Percentiles rank a stretch among this genome's conserved stretches.
Evolutionary conservation across 768 basidiomycete genomes (phyloP).

Genomic region (Amanita brunnescens): DNA sequence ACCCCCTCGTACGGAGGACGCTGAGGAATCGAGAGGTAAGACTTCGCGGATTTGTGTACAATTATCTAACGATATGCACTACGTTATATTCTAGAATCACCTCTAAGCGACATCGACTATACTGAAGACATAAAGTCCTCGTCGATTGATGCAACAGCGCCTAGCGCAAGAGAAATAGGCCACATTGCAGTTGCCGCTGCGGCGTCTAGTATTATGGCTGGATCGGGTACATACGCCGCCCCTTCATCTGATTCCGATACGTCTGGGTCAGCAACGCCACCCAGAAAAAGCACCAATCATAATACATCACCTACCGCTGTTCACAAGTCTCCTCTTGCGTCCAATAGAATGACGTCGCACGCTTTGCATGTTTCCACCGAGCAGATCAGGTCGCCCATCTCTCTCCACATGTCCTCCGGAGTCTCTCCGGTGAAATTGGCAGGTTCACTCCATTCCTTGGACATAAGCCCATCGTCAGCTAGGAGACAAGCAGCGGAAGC

Average conservation of each 20-base stretch:
- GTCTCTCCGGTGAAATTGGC: neutral
- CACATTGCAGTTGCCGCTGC: constrained; percentile 29
- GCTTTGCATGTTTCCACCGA: neutral
- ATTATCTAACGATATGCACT: neutral
- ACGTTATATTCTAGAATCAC: neutral
- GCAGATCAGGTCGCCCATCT: neutral
- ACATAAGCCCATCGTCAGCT: neutral
- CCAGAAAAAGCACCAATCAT: neutral
- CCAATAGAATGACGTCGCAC: neutral
- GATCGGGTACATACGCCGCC: constrained; percentile 17
- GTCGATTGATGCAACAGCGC: constrained; percentile 24
- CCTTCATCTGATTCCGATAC: neutral
- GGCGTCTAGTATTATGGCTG: constrained; percentile 42
- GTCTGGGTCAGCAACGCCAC: constrained; percentile 5
- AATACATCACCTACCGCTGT: neutral
- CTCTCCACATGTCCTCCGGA: neutral
- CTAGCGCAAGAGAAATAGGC: constrained; percentile 18
- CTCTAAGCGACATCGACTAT: constrained; percentile 4
- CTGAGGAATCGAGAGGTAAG: constrained; percentile 2
- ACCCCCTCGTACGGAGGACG: neutral
- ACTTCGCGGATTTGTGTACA: neutral
- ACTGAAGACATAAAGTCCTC: constrained; percentile 5
- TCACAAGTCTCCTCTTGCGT: neutral
- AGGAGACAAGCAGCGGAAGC: constrained; percentile 5
- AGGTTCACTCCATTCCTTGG: neutral